A percentile compares a stretch with the other conserved stretches of the same genome.
phyloP scores from a whole-genome alignment of 1,139 yeast species.

The Arxiozyma telluris region DNA sequence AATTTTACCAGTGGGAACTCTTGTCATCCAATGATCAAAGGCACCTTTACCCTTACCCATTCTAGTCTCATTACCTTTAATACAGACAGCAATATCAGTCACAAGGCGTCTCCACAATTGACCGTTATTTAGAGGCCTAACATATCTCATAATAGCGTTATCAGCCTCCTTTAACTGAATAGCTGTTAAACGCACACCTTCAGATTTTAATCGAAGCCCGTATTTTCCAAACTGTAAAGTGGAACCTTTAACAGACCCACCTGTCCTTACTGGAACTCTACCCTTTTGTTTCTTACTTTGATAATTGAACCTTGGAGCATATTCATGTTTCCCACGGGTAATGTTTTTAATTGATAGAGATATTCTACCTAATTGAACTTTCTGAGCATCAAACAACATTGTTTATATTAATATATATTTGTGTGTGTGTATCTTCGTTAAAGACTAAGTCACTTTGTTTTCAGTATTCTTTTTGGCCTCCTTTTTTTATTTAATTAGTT shows the following conservation, averaged over 20 bases:
- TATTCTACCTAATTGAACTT: neutral
- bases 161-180: conserved; percentile 89
- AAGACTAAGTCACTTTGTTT: neutral
- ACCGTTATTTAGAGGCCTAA: conserved; percentile 50
- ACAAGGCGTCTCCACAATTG: conserved; percentile 70
- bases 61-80: conserved; percentile 97
- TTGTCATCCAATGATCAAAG: conserved; percentile 92
- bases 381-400: neutral
- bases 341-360: neutral
- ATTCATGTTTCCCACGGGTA: conserved; percentile 52
- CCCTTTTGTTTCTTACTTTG: conserved; percentile 87
- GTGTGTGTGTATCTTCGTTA: neutral
- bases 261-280: conserved; percentile 86
- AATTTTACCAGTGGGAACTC: conserved; percentile 93
- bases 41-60: conserved; percentile 99
- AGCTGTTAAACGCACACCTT: conserved; percentile 82
- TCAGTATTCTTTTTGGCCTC: neutral
- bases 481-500: neutral
- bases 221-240: conserved; percentile 70
- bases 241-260: conserved; percentile 89
- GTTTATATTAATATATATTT: neutral
- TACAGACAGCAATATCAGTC: conserved; percentile 83
- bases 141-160: conserved; percentile 68
- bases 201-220: conserved; percentile 80
- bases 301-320: conserved; percentile 71